Conservation (phyloP, 2,329 filamentous ascomycete genomes). For the Fusarium newnesense region DNA sequence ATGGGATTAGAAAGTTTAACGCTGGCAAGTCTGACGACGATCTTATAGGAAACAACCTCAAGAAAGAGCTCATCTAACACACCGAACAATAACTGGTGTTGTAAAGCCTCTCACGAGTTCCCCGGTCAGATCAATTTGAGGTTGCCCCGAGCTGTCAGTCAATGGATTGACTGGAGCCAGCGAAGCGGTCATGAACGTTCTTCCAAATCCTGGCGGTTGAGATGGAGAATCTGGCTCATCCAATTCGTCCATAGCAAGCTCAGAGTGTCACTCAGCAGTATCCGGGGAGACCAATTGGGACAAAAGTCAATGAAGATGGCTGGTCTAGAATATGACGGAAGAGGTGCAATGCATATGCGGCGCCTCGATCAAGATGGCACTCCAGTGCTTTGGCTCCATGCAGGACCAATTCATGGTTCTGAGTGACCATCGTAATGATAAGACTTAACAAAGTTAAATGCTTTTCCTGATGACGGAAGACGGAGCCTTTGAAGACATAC, state of each 20-base stretch:
- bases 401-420: constrained; percentile 28
- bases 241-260: constrained; percentile 18
- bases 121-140: constrained; percentile 14
- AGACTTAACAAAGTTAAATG: constrained; percentile 13
- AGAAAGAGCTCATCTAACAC: constrained; percentile 26
- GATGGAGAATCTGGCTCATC: constrained; percentile 12
- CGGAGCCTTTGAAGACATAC: constrained; percentile 13
- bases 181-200: constrained; percentile 28
- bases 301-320: constrained; percentile 25
- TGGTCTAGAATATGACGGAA: constrained; percentile 31
- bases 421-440: constrained; percentile 20
- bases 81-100: constrained; percentile 12
- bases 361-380: constrained; percentile 17
- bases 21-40: constrained; percentile 5
- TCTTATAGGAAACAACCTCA: not conserved
- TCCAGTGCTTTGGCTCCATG: constrained; percentile 27
- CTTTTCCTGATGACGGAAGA: constrained; percentile 17
- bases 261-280: constrained; percentile 15
- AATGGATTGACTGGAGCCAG: constrained; percentile 30
- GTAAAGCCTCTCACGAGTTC: constrained; percentile 11
- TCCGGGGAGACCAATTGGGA: constrained; percentile 22
- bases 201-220: constrained; percentile 12
- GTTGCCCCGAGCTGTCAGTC: constrained; percentile 17
- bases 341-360: constrained; percentile 21
- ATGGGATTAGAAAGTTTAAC: constrained; percentile 11